Evolutionary conservation across 2,329 filamentous ascomycete species (phyloP).

Genomic region (Zymoseptoria tritici): DNA sequence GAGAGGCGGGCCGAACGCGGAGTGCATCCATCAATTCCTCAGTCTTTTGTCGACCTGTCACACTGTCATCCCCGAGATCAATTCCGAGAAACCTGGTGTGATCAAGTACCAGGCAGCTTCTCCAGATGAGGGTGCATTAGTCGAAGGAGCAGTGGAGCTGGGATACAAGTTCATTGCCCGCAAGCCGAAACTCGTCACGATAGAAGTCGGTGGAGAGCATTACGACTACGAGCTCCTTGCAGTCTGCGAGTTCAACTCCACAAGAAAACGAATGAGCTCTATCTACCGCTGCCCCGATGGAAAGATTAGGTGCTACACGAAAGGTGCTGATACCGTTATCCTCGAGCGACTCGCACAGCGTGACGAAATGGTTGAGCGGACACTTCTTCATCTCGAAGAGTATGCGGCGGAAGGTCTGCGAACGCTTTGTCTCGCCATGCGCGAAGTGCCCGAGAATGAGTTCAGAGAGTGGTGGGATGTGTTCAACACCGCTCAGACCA

Average conservation of each 20-base stretch:
- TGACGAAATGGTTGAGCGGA: constrained; percentile 77
- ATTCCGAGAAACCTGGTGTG: constrained; percentile 64
- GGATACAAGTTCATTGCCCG: constrained; percentile 88
- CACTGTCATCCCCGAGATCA: constrained; percentile 89
- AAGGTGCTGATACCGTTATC: constrained; percentile 96
- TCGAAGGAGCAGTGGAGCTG: constrained; percentile 77
- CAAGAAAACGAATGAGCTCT: constrained; percentile 93
- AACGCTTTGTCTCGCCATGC: constrained; percentile 89
- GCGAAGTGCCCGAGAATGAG: constrained; percentile 83
- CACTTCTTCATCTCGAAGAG: constrained; percentile 91
- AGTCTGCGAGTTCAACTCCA: constrained; percentile 99
- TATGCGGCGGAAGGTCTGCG: constrained; percentile 94
- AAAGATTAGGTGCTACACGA: constrained; percentile 87
- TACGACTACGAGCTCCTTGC: constrained; percentile 84
- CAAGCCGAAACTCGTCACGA: constrained; percentile 81
- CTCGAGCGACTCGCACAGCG: constrained; percentile 77
- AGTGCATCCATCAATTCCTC: constrained; percentile 76
- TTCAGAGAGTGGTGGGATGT: constrained; percentile 81
- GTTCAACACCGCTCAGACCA: constrained; percentile 81
- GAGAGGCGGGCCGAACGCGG: constrained; percentile 41
- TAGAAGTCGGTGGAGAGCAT: constrained; percentile 64
- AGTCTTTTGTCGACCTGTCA: constrained; percentile 83
- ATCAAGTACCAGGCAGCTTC: constrained; percentile 99
- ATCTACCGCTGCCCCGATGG: constrained; percentile 96
- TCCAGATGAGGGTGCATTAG: constrained; percentile 92